These are phyloP conservation scores for Pelargonium hybrid DNA, from an alignment of 441 rosid genomes.

Conservation along the genomic window DNA sequence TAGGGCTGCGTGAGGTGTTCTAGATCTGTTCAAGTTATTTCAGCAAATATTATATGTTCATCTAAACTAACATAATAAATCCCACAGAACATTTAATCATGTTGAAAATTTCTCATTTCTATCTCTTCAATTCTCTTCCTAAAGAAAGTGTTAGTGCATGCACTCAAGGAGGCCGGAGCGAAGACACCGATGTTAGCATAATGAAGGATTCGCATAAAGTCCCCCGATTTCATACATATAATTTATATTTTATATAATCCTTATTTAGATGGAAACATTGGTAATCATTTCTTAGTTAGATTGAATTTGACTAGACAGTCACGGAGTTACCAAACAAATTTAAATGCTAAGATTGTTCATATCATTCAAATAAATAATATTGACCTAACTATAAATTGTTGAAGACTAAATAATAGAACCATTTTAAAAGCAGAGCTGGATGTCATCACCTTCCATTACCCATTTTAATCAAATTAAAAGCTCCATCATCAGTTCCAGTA, in stretches of 20 bases:
- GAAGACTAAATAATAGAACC: slow-evolving; percentile 11
- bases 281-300: not conserved
- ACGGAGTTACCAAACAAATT: not conserved
- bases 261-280: not conserved
- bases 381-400: not conserved
- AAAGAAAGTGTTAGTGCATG: not conserved
- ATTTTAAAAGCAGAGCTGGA: slow-evolving; percentile 7
- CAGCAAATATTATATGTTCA: not conserved
- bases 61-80: not conserved
- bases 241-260: not conserved
- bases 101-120: not conserved
- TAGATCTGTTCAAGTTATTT: not conserved
- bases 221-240: not conserved
- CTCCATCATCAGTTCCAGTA: slow-evolving; percentile 98
- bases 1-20: too few relatives aligned
- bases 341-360: too few relatives aligned
- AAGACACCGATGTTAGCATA: not conserved
- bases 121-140: not conserved
- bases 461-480: slow-evolving; percentile 71
- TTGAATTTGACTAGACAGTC: not conserved
- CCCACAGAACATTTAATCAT: not conserved
- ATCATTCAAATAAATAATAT: not conserved
- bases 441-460: slow-evolving; percentile 58
- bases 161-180: too few relatives aligned
- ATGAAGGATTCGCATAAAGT: not conserved